These are phyloP conservation scores for Torulaspora globosa DNA, from an alignment of 1,139 yeast species.

Conservation along the genomic window DNA sequence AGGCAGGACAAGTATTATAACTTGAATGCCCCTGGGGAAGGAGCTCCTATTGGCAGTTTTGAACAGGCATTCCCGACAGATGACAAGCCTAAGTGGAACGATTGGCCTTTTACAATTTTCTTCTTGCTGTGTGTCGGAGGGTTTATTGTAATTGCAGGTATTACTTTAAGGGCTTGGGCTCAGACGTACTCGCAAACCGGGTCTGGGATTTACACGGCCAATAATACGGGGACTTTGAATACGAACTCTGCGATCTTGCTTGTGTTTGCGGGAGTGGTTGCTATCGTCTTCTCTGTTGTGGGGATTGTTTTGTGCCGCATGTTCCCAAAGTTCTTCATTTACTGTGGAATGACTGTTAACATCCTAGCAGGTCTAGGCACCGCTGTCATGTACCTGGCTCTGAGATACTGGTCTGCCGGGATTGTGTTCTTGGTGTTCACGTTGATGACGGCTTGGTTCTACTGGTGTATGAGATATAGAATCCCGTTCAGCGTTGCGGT, in stretches of 20 bases:
- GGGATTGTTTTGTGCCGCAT: constrained; percentile 60
- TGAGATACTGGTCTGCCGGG: constrained; percentile 71
- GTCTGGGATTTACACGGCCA: constrained; percentile 57
- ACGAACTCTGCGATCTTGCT: constrained; percentile 71
- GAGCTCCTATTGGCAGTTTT: constrained; percentile 60
- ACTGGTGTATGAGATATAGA: constrained; percentile 67
- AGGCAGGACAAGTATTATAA: constrained; percentile 34
- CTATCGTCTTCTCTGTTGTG: constrained; percentile 54
- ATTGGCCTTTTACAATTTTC: constrained; percentile 65
- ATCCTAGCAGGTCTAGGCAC: constrained; percentile 70
- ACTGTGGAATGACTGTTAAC: constrained; percentile 64
- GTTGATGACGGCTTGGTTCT: constrained; percentile 61
- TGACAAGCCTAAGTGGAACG: constrained; percentile 64
- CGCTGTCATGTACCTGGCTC: constrained; percentile 63
- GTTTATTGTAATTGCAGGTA: constrained; percentile 65
- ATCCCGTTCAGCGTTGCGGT: constrained; percentile 74
- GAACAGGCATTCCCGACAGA: constrained; percentile 42
- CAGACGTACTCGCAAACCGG: constrained; percentile 55
- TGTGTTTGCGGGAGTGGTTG: constrained; percentile 59
- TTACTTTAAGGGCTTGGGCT: constrained; percentile 62
- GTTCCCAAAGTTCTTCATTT: constrained; percentile 65
- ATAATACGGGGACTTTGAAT: constrained; percentile 57
- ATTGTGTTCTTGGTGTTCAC: constrained; percentile 67
- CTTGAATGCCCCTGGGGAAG: constrained; percentile 36
- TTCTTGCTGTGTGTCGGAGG: constrained; percentile 62